Conservation (phyloP, 208 protist genomes). For the Crithidia thermophila region DNA sequence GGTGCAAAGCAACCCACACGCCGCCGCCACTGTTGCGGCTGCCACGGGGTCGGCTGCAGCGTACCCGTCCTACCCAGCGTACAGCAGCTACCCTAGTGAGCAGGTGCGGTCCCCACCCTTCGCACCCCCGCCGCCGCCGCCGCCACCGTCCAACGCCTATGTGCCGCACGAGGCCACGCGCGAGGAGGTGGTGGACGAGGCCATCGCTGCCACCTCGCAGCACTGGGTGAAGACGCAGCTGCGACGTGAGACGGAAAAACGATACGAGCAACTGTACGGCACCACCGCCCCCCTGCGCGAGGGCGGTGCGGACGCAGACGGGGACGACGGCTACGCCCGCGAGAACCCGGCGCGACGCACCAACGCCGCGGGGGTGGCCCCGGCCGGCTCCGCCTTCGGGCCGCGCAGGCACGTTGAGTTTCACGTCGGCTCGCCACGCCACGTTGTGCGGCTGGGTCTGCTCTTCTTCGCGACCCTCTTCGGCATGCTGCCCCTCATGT, state of each 20-base stretch:
- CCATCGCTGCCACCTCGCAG: conserved; percentile 43
- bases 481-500: conserved; percentile 82
- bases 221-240: conserved; percentile 55
- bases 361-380: background rate
- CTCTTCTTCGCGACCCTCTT: conserved; percentile 67
- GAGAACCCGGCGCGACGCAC: conserved; percentile 13
- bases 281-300: background rate
- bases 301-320: background rate
- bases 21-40: background rate
- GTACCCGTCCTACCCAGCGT: conserved; percentile 10
- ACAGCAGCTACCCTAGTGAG: conserved; percentile 1
- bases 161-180: conserved; percentile 30
- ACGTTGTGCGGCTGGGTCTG: conserved; percentile 37
- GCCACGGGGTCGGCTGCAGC: background rate
- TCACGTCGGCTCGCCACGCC: conserved; percentile 36
- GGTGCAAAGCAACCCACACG: background rate
- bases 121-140: background rate
- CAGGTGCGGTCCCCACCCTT: background rate
- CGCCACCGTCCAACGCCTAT: conserved; percentile 7
- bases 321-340: conserved; percentile 9
- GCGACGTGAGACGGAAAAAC: conserved; percentile 21
- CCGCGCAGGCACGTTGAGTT: conserved; percentile 35
- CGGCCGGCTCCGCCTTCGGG: background rate
- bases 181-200: conserved; percentile 50
- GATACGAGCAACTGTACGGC: conserved; percentile 21